A percentile compares a stretch with the other conserved stretches of the same genome.
Conservation (phyloP, 2,329 filamentous ascomycete genomes). For the Diaporthe citrichinensis region DNA sequence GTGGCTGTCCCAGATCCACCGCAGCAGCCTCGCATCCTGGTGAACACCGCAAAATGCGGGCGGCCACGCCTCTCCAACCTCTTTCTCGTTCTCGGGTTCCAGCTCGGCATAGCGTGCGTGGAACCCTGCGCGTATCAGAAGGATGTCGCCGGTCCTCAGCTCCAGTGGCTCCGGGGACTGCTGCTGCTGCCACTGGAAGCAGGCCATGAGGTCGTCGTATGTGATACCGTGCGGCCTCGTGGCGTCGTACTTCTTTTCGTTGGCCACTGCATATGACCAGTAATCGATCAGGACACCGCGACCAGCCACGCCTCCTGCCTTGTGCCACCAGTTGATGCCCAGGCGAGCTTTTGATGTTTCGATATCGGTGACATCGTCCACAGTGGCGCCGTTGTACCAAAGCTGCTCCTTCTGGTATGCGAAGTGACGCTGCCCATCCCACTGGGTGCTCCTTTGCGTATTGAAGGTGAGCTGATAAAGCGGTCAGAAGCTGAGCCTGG, state of each 20-base stretch:
- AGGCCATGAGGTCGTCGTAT: conserved; percentile 24
- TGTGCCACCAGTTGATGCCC: conserved; percentile 28
- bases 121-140: conserved; percentile 28
- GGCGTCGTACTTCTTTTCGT: conserved; percentile 5
- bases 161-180: conserved; percentile 9
- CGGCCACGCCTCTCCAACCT: conserved; percentile 24
- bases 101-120: conserved; percentile 22
- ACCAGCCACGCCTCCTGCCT: conserved; percentile 20
- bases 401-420: conserved; percentile 32
- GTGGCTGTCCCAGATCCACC: conserved; percentile 78
- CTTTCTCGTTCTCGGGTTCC: neutral
- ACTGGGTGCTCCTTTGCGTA: conserved; percentile 63
- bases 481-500: conserved; percentile 58
- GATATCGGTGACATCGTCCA: neutral
- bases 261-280: conserved; percentile 14
- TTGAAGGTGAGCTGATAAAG: conserved; percentile 53
- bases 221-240: neutral
- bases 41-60: conserved; percentile 27
- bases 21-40: conserved; percentile 2
- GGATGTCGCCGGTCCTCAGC: conserved; percentile 29
- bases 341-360: neutral
- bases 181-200: conserved; percentile 9
- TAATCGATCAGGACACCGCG: conserved; percentile 37
- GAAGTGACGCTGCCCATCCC: conserved; percentile 63
- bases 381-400: conserved; percentile 24